Conservation (phyloP, 495 filamentous ascomycete species). For the Articulospora tetracladia region DNA sequence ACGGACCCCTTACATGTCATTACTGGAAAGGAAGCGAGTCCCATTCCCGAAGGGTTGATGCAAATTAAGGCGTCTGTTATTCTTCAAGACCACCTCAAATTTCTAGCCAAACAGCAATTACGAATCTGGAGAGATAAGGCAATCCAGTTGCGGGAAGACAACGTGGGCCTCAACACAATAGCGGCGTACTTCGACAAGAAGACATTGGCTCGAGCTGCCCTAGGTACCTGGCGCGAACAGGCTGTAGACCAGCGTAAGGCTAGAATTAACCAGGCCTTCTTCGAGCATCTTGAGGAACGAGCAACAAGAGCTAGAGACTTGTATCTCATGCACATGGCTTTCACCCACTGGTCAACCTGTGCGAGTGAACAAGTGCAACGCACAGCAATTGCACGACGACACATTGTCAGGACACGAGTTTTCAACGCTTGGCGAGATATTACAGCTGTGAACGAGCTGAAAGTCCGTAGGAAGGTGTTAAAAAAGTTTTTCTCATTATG, state of each 20-base stretch:
- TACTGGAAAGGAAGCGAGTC: not conserved
- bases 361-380: constrained; percentile 53
- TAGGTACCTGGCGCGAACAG: constrained; percentile 54
- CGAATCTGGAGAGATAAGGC: constrained; percentile 52
- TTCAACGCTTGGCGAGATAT: constrained; percentile 77
- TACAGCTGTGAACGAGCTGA: constrained; percentile 65
- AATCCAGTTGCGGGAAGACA: constrained; percentile 38
- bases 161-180: constrained; percentile 41
- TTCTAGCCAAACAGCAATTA: constrained; percentile 42
- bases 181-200: constrained; percentile 48
- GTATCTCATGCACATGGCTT: constrained; percentile 65
- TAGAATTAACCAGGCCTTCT: constrained; percentile 55
- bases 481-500: constrained; percentile 54
- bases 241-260: constrained; percentile 43
- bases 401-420: constrained; percentile 66
- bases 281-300: constrained; percentile 55
- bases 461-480: constrained; percentile 58
- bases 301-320: constrained; percentile 60
- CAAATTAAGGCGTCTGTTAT: constrained; percentile 17
- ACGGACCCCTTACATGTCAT: not conserved
- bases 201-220: constrained; percentile 50
- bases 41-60: constrained; percentile 7
- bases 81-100: constrained; percentile 39
- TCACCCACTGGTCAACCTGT: constrained; percentile 67
- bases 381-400: constrained; percentile 52